A percentile compares a stretch with the other conserved stretches of the same genome.
Evolutionary conservation across 2,329 filamentous ascomycete species (phyloP).

Genomic region (Ophiostoma sp.): DNA sequence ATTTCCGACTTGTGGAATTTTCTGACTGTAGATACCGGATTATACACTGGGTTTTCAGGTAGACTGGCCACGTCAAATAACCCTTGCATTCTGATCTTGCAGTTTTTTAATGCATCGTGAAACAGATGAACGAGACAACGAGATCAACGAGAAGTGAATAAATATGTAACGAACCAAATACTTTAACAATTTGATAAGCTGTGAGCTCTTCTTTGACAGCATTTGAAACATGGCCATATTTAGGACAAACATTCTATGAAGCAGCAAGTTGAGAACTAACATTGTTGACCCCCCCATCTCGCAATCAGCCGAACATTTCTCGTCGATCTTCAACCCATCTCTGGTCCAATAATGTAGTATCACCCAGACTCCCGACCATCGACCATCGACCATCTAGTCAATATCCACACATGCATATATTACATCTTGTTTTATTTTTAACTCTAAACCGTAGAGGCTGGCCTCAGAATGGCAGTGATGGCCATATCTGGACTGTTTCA

Average conservation of each 20-base stretch:
- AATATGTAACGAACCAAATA: background rate
- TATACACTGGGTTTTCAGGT: background rate
- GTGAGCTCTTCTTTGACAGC: background rate
- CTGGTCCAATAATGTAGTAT: background rate
- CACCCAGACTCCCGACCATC: background rate
- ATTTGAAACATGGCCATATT: background rate
- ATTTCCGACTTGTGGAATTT: background rate
- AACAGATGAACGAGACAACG: no score
- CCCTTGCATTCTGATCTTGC: background rate
- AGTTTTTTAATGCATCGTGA: background rate
- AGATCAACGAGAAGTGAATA: background rate
- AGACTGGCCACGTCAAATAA: background rate
- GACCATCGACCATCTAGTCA: background rate
- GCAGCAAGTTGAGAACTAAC: background rate
- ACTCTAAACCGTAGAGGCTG: background rate
- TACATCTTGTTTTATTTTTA: constrained; percentile 1
- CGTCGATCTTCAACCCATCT: background rate
- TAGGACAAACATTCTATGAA: background rate
- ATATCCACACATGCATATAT: background rate
- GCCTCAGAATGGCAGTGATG: background rate
- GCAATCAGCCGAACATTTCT: background rate
- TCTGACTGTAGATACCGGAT: background rate
- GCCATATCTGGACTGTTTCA: background rate
- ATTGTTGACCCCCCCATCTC: background rate
- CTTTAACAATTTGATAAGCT: background rate